Evolutionary conservation across 495 filamentous ascomycete species (phyloP).

Genomic region (Apiosordaria backusii): DNA sequence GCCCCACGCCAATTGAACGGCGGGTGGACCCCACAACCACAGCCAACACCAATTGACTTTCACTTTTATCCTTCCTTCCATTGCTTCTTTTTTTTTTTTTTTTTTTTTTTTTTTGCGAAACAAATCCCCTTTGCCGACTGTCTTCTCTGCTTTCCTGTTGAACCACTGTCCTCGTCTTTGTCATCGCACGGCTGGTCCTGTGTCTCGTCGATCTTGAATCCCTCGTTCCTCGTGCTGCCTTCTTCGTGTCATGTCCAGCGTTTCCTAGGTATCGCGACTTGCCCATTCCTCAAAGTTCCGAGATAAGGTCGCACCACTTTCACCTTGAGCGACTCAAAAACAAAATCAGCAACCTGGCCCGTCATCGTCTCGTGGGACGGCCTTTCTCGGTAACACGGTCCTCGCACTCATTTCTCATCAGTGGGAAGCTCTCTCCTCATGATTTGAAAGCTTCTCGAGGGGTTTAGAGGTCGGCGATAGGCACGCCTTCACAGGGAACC

Average conservation of each 20-base stretch:
- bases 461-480: neutral
- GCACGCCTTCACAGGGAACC: neutral
- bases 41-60: neutral
- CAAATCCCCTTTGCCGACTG: neutral
- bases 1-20: slow-evolving; percentile 1
- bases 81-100: neutral
- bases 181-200: neutral
- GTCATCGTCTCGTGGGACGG: no score
- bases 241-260: neutral
- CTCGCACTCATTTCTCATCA: no score
- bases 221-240: neutral
- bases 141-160: neutral
- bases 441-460: neutral
- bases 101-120: no score
- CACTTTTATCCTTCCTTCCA: neutral
- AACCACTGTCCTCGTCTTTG: neutral
- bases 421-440: neutral
- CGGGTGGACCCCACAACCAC: neutral
- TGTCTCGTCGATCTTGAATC: neutral
- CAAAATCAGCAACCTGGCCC: no score
- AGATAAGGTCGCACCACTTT: neutral
- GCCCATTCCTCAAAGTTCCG: slow-evolving; percentile 1
- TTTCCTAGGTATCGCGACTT: neutral
- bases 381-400: no score
- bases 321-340: neutral